These are phyloP conservation scores for Apiospora arundinis DNA, from an alignment of 2,329 filamentous ascomycete genomes.

Conservation along the genomic window DNA sequence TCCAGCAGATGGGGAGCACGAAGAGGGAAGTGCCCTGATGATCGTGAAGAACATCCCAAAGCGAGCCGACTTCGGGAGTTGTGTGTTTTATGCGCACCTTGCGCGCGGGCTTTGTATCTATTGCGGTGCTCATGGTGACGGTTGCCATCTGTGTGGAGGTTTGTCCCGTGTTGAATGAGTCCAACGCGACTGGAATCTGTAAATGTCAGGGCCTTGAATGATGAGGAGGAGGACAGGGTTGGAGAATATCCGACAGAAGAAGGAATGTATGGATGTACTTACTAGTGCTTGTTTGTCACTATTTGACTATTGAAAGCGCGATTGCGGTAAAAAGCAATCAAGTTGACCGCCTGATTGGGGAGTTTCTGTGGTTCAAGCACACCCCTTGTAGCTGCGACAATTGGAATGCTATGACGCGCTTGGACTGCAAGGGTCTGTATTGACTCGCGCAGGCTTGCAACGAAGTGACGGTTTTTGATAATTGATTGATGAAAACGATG, in stretches of 20 bases:
- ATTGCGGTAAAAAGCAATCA: slow-evolving; percentile 18
- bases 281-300: not conserved
- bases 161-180: not conserved
- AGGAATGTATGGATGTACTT: slow-evolving; percentile 6
- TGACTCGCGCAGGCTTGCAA: not conserved
- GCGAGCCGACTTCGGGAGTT: slow-evolving; percentile 53
- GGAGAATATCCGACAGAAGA: not conserved
- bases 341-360: not conserved
- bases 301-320: not conserved
- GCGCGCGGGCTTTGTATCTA: slow-evolving; percentile 33
- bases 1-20: slow-evolving; percentile 62
- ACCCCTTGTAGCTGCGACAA: slow-evolving; percentile 16
- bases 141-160: slow-evolving; percentile 20
- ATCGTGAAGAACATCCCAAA: slow-evolving; percentile 59
- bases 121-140: slow-evolving; percentile 22
- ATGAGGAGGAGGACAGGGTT: not conserved
- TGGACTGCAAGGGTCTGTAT: slow-evolving; percentile 12
- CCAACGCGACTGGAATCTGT: not conserved
- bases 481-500: not conserved
- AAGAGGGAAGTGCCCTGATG: slow-evolving; percentile 56
- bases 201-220: slow-evolving; percentile 8
- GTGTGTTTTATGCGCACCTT: slow-evolving; percentile 41
- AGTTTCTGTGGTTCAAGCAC: not conserved
- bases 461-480: not conserved
- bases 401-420: slow-evolving; percentile 22